Base-by-base conservation (phyloP, 768 basidiomycete species). In the Podaxis sp. region DNA sequence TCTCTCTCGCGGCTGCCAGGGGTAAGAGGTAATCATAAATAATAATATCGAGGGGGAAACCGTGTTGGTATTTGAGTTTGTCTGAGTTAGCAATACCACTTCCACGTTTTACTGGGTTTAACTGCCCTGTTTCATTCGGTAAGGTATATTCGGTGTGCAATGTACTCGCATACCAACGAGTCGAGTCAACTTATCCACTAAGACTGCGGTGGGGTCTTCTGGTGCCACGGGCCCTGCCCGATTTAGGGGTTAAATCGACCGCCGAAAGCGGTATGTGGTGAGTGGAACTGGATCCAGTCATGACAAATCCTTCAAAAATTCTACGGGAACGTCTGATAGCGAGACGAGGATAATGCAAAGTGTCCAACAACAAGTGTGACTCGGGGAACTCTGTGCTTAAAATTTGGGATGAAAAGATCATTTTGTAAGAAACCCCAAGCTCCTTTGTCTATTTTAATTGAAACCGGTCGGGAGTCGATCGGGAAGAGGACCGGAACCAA, bases 401-500 rank as follows among this genome's bases (percentile, higher is more conserved):
- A 28, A 17, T 37, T 8, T 36, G 53, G 49, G 58, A 36, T 50
- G n/a, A 41, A 57, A 37, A 36, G 26, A 20, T 17, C 10, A 15
- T 46, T 54, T 48, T 37, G 22, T 22, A 38, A 37, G 53, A 49
- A 62, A 48, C 56, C 15, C 33, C 56, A 24, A 24, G 41, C 44
- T 48, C 30, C 54, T 54, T 36, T 49, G n/a, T 55, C 56, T 62
- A 62, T 56, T 56, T 46, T 46, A 55, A 49, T 62, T 56, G 53
- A 62, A 56, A 62, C 60, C 33, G 59, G 22, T 46, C 40, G 58
- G 60, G 44, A 62, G 54, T 22, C 54, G 60, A 62, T 62, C 60
- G 60, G 54, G 48, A 20, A 37, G 38, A 51, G 30, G 44, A 53
- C 51, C 59, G 59, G 59, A 58, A 17, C 59, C 59, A 60, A 60